Base-by-base conservation (phyloP, 1,284 basidiomycete genomes). In the Sanguinoderma infundibulare region DNA sequence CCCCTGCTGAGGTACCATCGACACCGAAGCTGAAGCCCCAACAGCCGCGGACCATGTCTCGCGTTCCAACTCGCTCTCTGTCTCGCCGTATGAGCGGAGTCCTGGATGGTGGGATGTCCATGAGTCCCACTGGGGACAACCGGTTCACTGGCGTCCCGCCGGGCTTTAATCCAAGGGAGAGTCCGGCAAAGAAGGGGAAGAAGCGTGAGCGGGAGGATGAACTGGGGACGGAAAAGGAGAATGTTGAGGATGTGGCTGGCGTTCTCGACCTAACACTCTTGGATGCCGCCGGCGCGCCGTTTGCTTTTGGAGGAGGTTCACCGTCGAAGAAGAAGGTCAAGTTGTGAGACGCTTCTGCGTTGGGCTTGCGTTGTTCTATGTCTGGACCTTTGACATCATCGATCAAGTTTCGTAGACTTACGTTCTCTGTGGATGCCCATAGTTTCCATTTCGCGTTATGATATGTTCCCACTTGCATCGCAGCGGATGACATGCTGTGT, bases 1-100 rank as follows among this genome's bases (percentile, higher is more conserved):
- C 75, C 6, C 70, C 69, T 2, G 66, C 71, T 2, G 73, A 75
- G 34, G 59, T 69, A 0, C 79, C 80, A 4, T 68, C 73, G 15
- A 80, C 51, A 20, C 57, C 53, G 7, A 49, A 36, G 58, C 12
- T 52, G 17, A 40, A 30, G 24, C 26, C 44, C 12, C 24, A 30
- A 5, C 30, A 17, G 36, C 26, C 49, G 8, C 63, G 59, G 22
- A 28, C 61, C 26, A 28, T 61, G 39, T 60, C 60, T n/a, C 58
- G 65, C 78, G 1, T 77, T 78, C 4, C 75, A 74, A 67, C 56
- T 52, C 59, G 53, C 47, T 51, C 57, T 22, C 26, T 55, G 36
- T 20, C 50, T 10, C 46, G 68, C 40, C 52, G 55, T 44, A 10
- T 50, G 54, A 60, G 57, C 32, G 57, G 58, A 35, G 30, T 59